phyloP scores from a whole-genome alignment of 2,329 filamentous ascomycete genomes.

The Paecilomyces dactylethromorphus region DNA sequence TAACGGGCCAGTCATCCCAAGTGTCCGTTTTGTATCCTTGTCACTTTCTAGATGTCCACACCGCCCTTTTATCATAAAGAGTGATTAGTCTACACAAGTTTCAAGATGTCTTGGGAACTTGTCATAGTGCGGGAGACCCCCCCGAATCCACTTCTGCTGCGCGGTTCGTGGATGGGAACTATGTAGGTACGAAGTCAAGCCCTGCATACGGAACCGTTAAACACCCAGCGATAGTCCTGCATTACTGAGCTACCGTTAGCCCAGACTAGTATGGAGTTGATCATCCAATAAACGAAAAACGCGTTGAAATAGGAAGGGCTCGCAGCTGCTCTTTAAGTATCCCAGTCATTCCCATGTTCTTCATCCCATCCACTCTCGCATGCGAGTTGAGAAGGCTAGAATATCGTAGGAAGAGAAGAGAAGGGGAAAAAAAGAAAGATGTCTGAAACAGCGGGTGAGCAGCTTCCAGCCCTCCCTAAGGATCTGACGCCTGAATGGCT shows the following conservation, averaged over 20 bases:
- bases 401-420: neutral
- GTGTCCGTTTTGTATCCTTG: neutral
- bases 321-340: neutral
- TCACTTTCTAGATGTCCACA: neutral
- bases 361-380: neutral
- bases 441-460: neutral
- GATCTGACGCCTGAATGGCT: neutral
- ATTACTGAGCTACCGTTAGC: neutral
- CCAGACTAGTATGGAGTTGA: neutral
- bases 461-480: neutral
- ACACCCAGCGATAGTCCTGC: neutral
- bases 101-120: neutral
- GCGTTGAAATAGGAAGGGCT: neutral
- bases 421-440: neutral
- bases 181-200: neutral
- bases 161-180: neutral
- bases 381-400: neutral
- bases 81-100: neutral
- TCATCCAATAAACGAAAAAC: neutral
- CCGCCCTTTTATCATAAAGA: neutral
- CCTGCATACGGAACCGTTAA: neutral
- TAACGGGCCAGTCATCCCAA: neutral
- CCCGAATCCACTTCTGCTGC: neutral
- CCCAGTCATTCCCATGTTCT: neutral
- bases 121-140: neutral